Evolutionary conservation across 495 filamentous ascomycete species (phyloP), one percentile per base, ranked within the genome.

Genomic region (Talaromyces ruber): DNA sequence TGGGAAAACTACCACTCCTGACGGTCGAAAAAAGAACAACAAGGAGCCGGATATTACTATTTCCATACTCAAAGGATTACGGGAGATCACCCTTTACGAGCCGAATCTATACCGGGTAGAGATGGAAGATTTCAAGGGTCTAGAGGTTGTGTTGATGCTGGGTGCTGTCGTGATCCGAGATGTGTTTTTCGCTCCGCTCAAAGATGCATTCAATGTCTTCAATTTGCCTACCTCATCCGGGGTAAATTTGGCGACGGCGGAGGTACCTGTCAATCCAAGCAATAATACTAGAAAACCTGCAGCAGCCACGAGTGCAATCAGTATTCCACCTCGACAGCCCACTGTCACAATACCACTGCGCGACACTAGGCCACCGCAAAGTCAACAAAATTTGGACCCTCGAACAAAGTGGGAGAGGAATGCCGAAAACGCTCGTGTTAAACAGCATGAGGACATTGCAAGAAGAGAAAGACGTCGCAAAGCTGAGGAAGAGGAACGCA

Each of bases 1-100:
- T 2, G 93, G 92, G 8, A 91, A 86, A 62, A 88, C 84, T 0
- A 82, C 88, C 0, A 70, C 76, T 0, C 82, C 86, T 28, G 85
- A 86, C 28, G 82, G 77, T n/a, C 82, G 81, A 62, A 79, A 84
- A 68, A 92, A 89, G 76, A 86, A 80, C 72, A 86, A 80, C 72
- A 89, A 87, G 66, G 95, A 98, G 72, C 93, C 94, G 8, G 94
- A 98, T 74, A 97, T 98, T 64, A 92, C 91, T 5, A 79, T 98
- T 18, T 91, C 90, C 0, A 79, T 98, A 60, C 97, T 93, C 77
- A 73, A 80, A 34, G 74, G 77, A 0, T 70, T 89, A 30, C 82
- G 80, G 30, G 88, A 90, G 63, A 69, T 98, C 30, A 95, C 93
- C 14, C 76, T 98, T 45, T 97, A 97, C 74, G 88, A 98, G 74